Base-by-base conservation (phyloP, 257 asterid species). In the Solanum boliviense region DNA sequence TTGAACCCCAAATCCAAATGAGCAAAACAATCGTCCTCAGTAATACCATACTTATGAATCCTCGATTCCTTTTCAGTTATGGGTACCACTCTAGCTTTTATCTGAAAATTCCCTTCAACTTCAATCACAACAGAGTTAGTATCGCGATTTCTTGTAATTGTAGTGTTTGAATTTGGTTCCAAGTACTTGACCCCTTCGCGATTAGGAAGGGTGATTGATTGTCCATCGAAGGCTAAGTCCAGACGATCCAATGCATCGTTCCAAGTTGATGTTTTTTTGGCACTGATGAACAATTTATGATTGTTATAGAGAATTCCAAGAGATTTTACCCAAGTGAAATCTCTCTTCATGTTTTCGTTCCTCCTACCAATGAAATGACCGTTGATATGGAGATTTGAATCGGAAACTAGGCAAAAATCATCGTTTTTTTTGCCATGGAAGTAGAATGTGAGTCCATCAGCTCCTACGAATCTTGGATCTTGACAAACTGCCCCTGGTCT, bases 281-380 rank as follows among this genome's bases (percentile, higher is more conserved):
- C 95, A 34, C 94, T 97, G 0, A 95, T 32, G 9, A 84, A 92
- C 86, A 96, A 75, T 87, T 88, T 93, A 65, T 96, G 96, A 89
- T 83, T 86, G 91, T 89, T 91, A 70, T 92, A 95, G 74, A 95
- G 95, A 88, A 96, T 94, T 25, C 98, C 99, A 0, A 94, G 95
- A n/a, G 98, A 95, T 29, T 96, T 94, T 18, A 96, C 95, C 99
- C 99, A 96, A 32, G 97, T 96, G 75, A 95, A 96, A 94, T 95
- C 98, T 60, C 98, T 91, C 85, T 93, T 94, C 98, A 94, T 93
- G 86, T 94, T 90, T 44, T 78, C 68, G 48, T 95, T 96, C 88
- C 95, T 89, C 74, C 87, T 90, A 25, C 98, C 98, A 12, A 95
- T 95, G 92, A 94, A 95, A 87, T 94, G 99, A 7, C 98, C 99